phyloP scores from a whole-genome alignment of 2,329 filamentous ascomycete genomes.

The Lecanosticta acicola region DNA sequence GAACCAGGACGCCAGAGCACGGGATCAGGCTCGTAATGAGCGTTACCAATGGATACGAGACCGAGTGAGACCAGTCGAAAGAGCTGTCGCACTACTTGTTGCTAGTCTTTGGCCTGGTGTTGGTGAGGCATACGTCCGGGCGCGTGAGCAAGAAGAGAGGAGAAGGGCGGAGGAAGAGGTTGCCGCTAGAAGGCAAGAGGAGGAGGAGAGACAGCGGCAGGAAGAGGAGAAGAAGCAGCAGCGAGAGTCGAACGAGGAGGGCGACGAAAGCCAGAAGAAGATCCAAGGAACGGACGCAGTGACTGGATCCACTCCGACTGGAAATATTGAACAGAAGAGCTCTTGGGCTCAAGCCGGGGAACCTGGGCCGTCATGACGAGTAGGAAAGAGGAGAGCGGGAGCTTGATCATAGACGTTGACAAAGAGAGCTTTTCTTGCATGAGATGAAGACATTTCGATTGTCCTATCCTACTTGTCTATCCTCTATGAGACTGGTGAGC shows the following conservation, averaged over 20 bases:
- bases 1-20: slow-evolving; percentile 19
- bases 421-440: too few relatives aligned
- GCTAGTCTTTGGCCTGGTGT: slow-evolving; percentile 58
- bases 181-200: slow-evolving; percentile 21
- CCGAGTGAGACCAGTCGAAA: slow-evolving; percentile 45
- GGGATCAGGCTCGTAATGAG: slow-evolving; percentile 15
- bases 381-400: too few relatives aligned
- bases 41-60: slow-evolving; percentile 26
- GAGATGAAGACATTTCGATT: too few relatives aligned
- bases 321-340: too few relatives aligned
- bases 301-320: too few relatives aligned
- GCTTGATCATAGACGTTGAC: too few relatives aligned
- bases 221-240: slow-evolving; percentile 17
- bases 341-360: too few relatives aligned
- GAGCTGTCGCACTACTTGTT: slow-evolving; percentile 56
- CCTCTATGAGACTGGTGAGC: too few relatives aligned
- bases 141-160: slow-evolving; percentile 41
- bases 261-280: not conserved
- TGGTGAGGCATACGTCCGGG: slow-evolving; percentile 55
- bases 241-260: not conserved
- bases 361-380: too few relatives aligned
- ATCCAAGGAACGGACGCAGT: not conserved
- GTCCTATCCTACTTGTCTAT: too few relatives aligned
- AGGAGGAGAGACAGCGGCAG: slow-evolving; percentile 22
- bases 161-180: slow-evolving; percentile 26